Evolutionary conservation across 2,329 filamentous ascomycete genomes (phyloP).

Genomic region (Nemania abortiva): DNA sequence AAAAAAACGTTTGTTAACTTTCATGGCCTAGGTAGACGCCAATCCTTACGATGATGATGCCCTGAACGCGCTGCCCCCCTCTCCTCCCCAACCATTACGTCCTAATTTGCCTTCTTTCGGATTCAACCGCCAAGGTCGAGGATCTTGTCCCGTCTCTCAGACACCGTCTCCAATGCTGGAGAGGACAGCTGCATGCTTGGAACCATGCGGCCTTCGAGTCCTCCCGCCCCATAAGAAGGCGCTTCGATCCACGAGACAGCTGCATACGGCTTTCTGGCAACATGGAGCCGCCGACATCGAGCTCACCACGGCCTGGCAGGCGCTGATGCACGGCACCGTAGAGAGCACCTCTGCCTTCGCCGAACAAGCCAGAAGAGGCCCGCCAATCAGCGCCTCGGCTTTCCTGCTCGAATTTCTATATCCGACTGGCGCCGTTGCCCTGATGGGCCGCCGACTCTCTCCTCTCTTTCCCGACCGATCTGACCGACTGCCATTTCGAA

Average conservation of each 20-base stretch:
- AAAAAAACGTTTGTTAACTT: not conserved
- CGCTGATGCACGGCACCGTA: constrained; percentile 52
- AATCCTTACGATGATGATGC: constrained; percentile 16
- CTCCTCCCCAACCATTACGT: not conserved
- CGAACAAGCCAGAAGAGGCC: constrained; percentile 47
- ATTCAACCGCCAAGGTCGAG: constrained; percentile 5
- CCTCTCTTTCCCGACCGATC: constrained; percentile 43
- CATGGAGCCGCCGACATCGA: constrained; percentile 66
- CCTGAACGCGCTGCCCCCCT: constrained; percentile 13
- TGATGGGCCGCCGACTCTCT: constrained; percentile 56
- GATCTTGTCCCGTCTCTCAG: constrained; percentile 22
- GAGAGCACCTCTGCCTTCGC: constrained; percentile 42
- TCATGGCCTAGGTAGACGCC: not conserved
- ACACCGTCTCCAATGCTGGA: constrained; percentile 63
- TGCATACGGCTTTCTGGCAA: constrained; percentile 66
- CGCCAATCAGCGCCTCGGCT: constrained; percentile 58
- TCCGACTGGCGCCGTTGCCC: constrained; percentile 58
- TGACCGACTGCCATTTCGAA: constrained; percentile 46
- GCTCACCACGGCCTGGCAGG: constrained; percentile 58
- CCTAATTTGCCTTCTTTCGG: not conserved
- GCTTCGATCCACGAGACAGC: constrained; percentile 57
- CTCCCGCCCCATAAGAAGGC: constrained; percentile 56
- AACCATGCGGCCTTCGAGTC: constrained; percentile 67
- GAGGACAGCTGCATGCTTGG: constrained; percentile 67
- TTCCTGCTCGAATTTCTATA: constrained; percentile 70